Percentiles rank a stretch among this genome's conserved stretches.
These are phyloP conservation scores for Verruconis gallopava DNA, from an alignment of 2,329 filamentous ascomycete genomes.

Conservation along the genomic window DNA sequence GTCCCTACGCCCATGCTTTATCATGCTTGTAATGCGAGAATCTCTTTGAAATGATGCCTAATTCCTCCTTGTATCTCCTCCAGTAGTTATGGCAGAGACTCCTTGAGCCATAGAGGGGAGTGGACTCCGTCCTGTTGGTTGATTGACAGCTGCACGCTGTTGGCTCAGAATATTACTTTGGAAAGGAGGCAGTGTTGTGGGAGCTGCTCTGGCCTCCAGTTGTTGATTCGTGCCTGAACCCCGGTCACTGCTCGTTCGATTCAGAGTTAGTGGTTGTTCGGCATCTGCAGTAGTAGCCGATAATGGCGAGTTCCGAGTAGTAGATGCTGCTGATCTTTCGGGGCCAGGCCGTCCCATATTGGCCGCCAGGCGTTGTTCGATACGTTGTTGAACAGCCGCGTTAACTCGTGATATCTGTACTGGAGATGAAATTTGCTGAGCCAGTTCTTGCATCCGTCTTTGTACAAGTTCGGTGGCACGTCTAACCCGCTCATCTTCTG, in stretches of 20 bases:
- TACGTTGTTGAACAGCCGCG: background rate
- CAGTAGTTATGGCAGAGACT: conserved; percentile 4
- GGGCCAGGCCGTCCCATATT: no score
- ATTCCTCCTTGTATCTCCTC: conserved; percentile 6
- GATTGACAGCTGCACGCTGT: background rate
- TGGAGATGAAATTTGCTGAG: conserved; percentile 3
- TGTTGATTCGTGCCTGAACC: background rate
- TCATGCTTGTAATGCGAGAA: background rate
- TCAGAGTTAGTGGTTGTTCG: background rate
- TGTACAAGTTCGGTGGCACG: conserved; percentile 9
- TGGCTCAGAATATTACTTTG: background rate
- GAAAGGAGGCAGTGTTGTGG: background rate
- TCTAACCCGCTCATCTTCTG: conserved; percentile 10
- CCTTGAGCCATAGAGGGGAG: conserved; percentile 4
- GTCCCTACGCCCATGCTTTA: background rate
- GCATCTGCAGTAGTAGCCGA: background rate
- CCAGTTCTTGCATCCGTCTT: conserved; percentile 9
- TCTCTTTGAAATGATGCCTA: background rate
- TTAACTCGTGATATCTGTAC: background rate
- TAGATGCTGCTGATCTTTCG: background rate
- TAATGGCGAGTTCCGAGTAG: conserved; percentile 1
- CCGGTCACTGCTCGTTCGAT: background rate
- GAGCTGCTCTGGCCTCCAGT: background rate
- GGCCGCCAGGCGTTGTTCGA: background rate
- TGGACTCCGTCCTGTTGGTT: background rate